These are phyloP conservation scores for Trichosporon sp. DNA, from an alignment of 1,284 basidiomycete genomes.

Conservation along the genomic window DNA sequence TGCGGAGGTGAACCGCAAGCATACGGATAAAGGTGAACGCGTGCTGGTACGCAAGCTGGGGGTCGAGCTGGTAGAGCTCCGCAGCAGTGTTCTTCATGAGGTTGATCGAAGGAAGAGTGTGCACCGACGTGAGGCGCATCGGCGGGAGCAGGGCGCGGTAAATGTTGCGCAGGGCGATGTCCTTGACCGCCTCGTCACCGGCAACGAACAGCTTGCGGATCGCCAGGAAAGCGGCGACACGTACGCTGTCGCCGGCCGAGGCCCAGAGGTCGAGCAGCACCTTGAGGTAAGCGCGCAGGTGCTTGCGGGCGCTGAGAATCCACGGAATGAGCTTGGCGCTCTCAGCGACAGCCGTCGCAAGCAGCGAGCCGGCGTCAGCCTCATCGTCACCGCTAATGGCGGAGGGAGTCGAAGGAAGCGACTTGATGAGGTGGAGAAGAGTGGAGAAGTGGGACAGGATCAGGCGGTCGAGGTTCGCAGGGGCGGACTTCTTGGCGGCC, in stretches of 20 bases:
- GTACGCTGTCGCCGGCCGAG: constrained; percentile 70
- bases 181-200: constrained; percentile 75
- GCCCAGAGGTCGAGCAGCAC: constrained; percentile 81
- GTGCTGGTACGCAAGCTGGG: constrained; percentile 67
- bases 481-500: constrained; percentile 54
- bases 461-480: constrained; percentile 74
- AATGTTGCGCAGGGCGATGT: constrained; percentile 67
- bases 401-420: constrained; percentile 60
- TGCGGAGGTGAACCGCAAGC: constrained; percentile 86
- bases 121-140: constrained; percentile 67
- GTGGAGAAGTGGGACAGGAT: constrained; percentile 87
- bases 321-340: constrained; percentile 84
- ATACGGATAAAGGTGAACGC: constrained; percentile 96
- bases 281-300: constrained; percentile 79
- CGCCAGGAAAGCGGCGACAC: constrained; percentile 83
- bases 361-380: constrained; percentile 46
- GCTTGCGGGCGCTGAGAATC: constrained; percentile 73
- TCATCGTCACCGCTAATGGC: constrained; percentile 32
- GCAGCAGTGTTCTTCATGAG: constrained; percentile 97
- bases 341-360: constrained; percentile 71
- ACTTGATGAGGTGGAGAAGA: constrained; percentile 68
- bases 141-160: constrained; percentile 80
- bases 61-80: constrained; percentile 78
- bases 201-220: constrained; percentile 75
- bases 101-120: constrained; percentile 89